These are phyloP conservation scores for Claviceps spartinae DNA, from an alignment of 2,329 filamentous ascomycete genomes.

Conservation along the genomic window DNA sequence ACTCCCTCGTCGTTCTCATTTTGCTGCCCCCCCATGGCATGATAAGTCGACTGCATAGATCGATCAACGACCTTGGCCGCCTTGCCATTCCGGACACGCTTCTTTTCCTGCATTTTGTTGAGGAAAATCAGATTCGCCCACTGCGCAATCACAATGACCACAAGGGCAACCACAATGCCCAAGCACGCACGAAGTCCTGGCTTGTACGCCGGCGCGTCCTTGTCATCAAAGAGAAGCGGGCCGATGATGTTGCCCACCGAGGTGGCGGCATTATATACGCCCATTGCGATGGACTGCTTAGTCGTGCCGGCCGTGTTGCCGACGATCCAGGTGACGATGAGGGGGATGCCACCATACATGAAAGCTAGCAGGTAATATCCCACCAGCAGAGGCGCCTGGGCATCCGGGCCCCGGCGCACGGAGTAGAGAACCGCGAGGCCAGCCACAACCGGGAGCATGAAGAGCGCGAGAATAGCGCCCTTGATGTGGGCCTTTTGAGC, in stretches of 20 bases:
- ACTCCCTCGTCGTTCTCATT: constrained; percentile 6
- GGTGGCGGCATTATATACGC: constrained; percentile 47
- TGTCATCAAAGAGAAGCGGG: constrained; percentile 44
- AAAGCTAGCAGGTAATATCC: constrained; percentile 56
- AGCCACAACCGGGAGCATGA: constrained; percentile 46
- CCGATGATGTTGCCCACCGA: constrained; percentile 55
- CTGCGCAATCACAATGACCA: constrained; percentile 39
- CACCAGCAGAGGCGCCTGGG: constrained; percentile 30
- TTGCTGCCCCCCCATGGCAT: constrained; percentile 8
- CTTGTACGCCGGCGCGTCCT: constrained; percentile 44
- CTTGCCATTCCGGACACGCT: constrained; percentile 46
- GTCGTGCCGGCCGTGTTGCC: constrained; percentile 55
- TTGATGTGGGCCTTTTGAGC: constrained; percentile 45
- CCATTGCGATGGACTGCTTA: constrained; percentile 52
- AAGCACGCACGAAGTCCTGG: constrained; percentile 43
- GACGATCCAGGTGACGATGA: constrained; percentile 56
- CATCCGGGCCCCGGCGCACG: constrained; percentile 27
- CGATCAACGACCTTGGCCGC: constrained; percentile 42
- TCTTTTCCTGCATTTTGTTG: constrained; percentile 42
- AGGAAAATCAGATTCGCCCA: constrained; percentile 39
- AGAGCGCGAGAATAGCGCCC: constrained; percentile 35
- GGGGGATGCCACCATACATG: constrained; percentile 50
- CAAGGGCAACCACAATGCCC: constrained; percentile 39
- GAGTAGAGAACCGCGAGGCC: constrained; percentile 45
- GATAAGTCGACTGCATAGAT: constrained; percentile 44